Conservation (phyloP, 116 monocot genomes). For the Trichopus zeylanicus region DNA sequence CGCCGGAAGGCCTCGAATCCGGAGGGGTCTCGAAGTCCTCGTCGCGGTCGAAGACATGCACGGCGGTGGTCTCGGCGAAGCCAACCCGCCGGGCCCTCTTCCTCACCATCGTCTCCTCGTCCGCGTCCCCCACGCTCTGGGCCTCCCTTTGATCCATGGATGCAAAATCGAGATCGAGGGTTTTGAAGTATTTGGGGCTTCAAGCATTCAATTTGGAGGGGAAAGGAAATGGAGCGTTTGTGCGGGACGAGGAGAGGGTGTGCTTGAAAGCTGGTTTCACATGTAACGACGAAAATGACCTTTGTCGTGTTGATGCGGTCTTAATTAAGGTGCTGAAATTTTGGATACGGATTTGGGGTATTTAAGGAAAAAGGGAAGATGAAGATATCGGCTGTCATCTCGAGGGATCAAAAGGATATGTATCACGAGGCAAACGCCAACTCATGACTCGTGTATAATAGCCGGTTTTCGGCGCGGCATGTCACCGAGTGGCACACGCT, state of each 20-base stretch:
- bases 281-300: not conserved
- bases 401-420: no score
- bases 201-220: not conserved
- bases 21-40: constrained; percentile 73
- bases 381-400: no score
- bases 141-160: constrained; percentile 8
- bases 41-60: constrained; percentile 80
- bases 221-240: not conserved
- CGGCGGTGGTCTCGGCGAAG: constrained; percentile 86
- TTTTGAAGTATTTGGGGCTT: not conserved
- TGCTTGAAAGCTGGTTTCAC: not conserved
- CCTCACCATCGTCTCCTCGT: constrained; percentile 37
- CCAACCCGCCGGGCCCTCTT: constrained; percentile 73
- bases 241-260: not conserved
- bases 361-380: no score
- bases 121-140: constrained; percentile 30
- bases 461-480: no score
- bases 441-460: no score
- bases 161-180: not conserved
- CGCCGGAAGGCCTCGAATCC: constrained; percentile 15
- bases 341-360: no score
- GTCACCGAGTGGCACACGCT: no score
- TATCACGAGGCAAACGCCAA: no score
- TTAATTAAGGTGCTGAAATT: no score
- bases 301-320: no score